Percentiles rank a stretch among this genome's conserved stretches.
These are phyloP conservation scores for Erodium moschatum DNA, from an alignment of 441 rosid species.

Conservation along the genomic window DNA sequence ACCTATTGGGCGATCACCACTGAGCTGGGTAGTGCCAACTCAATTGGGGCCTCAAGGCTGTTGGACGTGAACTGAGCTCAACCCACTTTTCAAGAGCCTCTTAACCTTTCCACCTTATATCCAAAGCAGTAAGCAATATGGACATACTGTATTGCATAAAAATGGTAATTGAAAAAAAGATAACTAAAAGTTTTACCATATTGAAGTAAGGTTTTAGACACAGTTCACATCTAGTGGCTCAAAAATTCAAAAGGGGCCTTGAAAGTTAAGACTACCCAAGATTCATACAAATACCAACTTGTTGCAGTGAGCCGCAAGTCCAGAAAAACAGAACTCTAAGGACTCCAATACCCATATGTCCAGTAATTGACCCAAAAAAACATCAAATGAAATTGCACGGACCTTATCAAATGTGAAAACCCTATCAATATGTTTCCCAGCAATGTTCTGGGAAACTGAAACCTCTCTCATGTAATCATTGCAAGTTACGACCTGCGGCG, in stretches of 20 bases:
- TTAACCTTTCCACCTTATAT: not conserved
- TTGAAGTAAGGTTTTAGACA: not conserved
- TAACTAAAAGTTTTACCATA: not conserved
- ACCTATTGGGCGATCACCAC: too few species aligned
- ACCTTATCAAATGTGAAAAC: slow-evolving; percentile 67
- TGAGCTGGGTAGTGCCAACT: too few species aligned
- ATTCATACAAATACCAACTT: not conserved
- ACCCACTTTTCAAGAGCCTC: not conserved
- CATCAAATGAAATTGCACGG: not conserved
- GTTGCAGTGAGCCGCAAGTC: not conserved
- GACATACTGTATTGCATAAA: not conserved
- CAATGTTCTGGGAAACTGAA: slow-evolving; percentile 66
- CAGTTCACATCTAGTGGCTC: not conserved
- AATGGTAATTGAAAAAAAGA: not conserved
- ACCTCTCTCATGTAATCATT: slow-evolving; percentile 84
- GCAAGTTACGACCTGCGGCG: slow-evolving; percentile 78
- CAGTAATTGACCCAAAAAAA: not conserved
- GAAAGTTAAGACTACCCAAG: not conserved
- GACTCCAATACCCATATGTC: not conserved
- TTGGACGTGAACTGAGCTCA: not conserved
- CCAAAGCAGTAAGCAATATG: not conserved
- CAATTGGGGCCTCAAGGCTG: not conserved
- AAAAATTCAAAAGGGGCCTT: not conserved
- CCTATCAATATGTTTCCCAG: slow-evolving; percentile 61
- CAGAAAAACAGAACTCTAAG: not conserved